Evolutionary conservation across 495 filamentous ascomycete species (phyloP).

Genomic region (Lasiosphaeria ovina): DNA sequence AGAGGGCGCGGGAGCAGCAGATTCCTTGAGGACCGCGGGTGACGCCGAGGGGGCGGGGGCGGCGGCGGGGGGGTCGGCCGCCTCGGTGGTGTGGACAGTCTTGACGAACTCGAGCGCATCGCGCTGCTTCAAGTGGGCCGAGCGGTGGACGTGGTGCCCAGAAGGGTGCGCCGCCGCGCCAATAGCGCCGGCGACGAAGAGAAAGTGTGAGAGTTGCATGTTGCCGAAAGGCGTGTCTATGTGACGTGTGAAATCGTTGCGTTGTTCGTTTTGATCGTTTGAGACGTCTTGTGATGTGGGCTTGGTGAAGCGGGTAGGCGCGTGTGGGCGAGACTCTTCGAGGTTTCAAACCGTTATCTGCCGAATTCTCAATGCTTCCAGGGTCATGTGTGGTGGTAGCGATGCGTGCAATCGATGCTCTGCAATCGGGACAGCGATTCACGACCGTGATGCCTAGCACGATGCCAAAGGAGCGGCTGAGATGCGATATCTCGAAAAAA

Average conservation of each 20-base stretch:
- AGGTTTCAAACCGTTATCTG: background rate
- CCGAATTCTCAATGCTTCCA: conserved; percentile 10
- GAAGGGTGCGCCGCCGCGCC: conserved; percentile 32
- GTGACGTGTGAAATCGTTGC: background rate
- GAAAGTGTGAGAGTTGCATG: conserved; percentile 31
- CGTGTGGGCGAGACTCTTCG: too few relatives aligned
- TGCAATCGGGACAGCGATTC: conserved; percentile 16
- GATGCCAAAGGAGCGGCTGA: conserved; percentile 31
- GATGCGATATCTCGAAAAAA: conserved; percentile 36
- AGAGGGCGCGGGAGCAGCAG: background rate
- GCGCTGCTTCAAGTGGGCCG: conserved; percentile 21
- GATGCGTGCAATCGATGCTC: conserved; percentile 22
- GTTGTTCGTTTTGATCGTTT: conserved; percentile 13
- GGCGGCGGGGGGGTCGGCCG: conserved; percentile 4
- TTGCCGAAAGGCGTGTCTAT: conserved; percentile 15
- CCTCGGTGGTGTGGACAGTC: conserved; percentile 20
- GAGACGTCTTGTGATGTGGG: background rate
- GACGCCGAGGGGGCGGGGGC: conserved; percentile 7
- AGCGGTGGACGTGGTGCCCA: conserved; percentile 33
- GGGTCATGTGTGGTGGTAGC: background rate
- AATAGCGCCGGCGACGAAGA: conserved; percentile 31
- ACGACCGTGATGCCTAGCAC: conserved; percentile 20
- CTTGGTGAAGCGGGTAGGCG: background rate
- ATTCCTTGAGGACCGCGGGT: conserved; percentile 1
- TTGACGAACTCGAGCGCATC: conserved; percentile 23